Base-by-base conservation (phyloP, 1,284 basidiomycete species). In the Thelephora terrestris region DNA sequence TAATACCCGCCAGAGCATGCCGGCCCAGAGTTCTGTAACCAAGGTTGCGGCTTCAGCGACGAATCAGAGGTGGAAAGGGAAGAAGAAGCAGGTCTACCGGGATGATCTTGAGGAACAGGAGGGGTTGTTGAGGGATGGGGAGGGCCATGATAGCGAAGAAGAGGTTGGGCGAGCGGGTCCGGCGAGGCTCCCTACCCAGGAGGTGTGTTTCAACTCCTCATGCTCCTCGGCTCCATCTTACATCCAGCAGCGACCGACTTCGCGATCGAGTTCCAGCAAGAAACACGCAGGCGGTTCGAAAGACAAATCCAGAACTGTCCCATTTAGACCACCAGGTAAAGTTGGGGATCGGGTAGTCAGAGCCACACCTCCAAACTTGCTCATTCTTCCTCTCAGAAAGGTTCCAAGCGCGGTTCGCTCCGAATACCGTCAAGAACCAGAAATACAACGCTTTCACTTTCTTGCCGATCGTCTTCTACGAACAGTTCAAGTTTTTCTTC, bases 401-500 rank as follows among this genome's bases (percentile, higher is more conserved):
- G 65, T 57, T 82, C 16, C 83, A 81, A 58, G 74, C 70, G 29
- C 71, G 70, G 52, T 90, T 78, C 54, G 78, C 79, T 50, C 78
- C 92, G 25, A 99, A 99, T 65, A 83, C 88, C 29, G 88, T 98
- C 38, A 84, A 91, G 56, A 99, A 99, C 61, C 95, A 98, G 65
- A 99, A 99, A 69, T 99, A 99, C 75, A 96, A 92, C 61, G 69
- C 90, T 46, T 75, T 92, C 67, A 91, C 91, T 7, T 99, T 99
- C 71, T 75, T 99, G 4, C 95, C 95, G 0, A 78, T 97, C 53
- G 94, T 99, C 39, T 83, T 99, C 63, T 99, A 98, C 67, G 94
- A 98, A 65, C 96, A 99, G 66, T 99, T 99, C 85, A 99, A 98
- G 68, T 98, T 96, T 75, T 99, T 99, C 74, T 99, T 97, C 83